phyloP scores from a whole-genome alignment of 176 grass and related monocot genomes.

The Zea mays region Zm-B73-REFERENCE-NAM-5.0 NC_050101.1:136071501-136072000 shows the following conservation, averaged over 20 bases:
- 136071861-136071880: constrained; percentile 82
- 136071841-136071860: constrained; percentile 88
- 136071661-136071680: constrained; percentile 94
- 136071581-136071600: constrained; percentile 97
- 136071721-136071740: constrained; percentile 90
- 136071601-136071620: constrained; percentile 96
- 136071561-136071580: constrained; percentile 99
- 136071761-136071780: constrained; percentile 85
- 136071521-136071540: constrained; percentile 32
- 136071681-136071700: constrained; percentile 92
- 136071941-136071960: constrained; percentile 98
- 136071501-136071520: constrained; percentile 8
- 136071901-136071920: constrained; percentile 97
- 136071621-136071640: constrained; percentile 93
- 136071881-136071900: constrained; percentile 94
- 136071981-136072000: constrained; percentile 81
- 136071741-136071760: constrained; percentile 76
- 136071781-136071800: constrained; percentile 98
- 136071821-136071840: constrained; percentile 76
- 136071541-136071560: too few relatives aligned
- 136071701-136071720: constrained; percentile 99
- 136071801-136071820: constrained; percentile 80
- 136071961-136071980: constrained; percentile 90
- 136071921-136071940: constrained; percentile 78
- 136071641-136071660: constrained; percentile 87